Evolutionary conservation across 495 filamentous ascomycete genomes (phyloP), one percentile per base, ranked within the genome.

Genomic region (Aspergillus kassunensis): DNA sequence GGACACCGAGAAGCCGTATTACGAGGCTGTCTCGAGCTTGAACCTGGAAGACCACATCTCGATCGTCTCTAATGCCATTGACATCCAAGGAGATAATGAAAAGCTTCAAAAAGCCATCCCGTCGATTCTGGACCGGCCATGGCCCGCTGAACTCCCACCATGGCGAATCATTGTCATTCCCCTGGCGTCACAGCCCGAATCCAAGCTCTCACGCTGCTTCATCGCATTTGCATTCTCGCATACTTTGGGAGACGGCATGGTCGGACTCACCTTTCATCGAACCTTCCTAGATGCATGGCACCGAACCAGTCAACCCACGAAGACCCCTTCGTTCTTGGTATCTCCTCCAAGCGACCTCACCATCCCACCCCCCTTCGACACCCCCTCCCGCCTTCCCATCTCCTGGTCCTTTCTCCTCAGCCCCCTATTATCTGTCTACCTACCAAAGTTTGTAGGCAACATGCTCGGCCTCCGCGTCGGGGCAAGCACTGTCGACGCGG

Each of bases 151-250:
- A 15, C 36, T 50, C 12, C 61, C 61, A n/a, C 55, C 58, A 18
- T 64, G 61, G 61, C 53, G 53, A 30, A 64, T 64, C 18, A 44
- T 64, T 13, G 53, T 64, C 13, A 55, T 64, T 13, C 61, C 58
- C 30, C 41, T 64, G 6, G 20, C 34, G 11, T 41, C 52, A 12
- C 20, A 25, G 4, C 2, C 15, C 23, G 23, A 40, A 6, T 1
- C 23, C 16, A 33, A 19, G 24, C 24, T 27, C 24, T 27, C 15
- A 12, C 58, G 61, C 27, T 61, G 55, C 44, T 59, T 64, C 4
- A 51, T 64, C 8, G 56, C 48, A 1, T 61, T 64, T 49, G 25
- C 61, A 1, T 61, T 64, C 41, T 64, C 58, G 1, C 61, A 64
- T 44, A 47, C 58, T 6, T 25, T 64, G 2, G 61, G 61, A n/a